Evolutionary conservation across 371 early-diverging fungal genomes (phyloP), one percentile per base, ranked within the genome.

Genomic region (Dichotomocladium elegans): DNA sequence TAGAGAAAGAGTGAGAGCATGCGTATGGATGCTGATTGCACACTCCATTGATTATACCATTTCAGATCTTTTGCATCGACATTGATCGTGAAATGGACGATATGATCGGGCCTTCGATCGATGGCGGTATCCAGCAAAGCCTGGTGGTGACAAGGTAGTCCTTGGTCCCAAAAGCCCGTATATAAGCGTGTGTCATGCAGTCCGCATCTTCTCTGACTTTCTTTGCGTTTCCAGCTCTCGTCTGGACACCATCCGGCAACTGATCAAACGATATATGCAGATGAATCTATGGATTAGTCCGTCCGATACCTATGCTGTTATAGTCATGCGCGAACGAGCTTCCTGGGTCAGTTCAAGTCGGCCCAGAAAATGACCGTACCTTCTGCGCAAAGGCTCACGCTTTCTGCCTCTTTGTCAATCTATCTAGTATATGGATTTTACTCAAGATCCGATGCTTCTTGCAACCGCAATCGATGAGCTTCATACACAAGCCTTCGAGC

Each of bases 1-100:
- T n/a, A n/a, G n/a, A n/a, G n/a, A n/a, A n/a, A n/a, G n/a, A n/a
- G n/a, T n/a, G n/a, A n/a, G n/a, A n/a, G n/a, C n/a, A n/a, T n/a
- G n/a, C n/a, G n/a, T n/a, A n/a, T n/a, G n/a, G n/a, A n/a, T n/a
- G n/a, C n/a, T n/a, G n/a, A n/a, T n/a, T n/a, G n/a, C n/a, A n/a
- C n/a, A n/a, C n/a, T n/a, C n/a, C 15, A 5, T 2, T 37, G 37
- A n/a, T 37, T 37, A 37, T 21, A 17, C 17, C 37, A 15, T 37
- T n/a, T 2, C 37, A 57, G 51, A 42, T 56, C 49, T 48, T 48
- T 33, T 41, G 57, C 26, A 31, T 63, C 41, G 63, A 63, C 30
- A 33, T 63, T 10, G 26, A 37, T 14, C 26, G 26, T 31, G 63
- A 63, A 50, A 53, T 63, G 63, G 55, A 47, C 17, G 51, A 47